Evolutionary conservation across 108 stramenopile species (phyloP).

Genomic region (Skeletonema potamos): DNA sequence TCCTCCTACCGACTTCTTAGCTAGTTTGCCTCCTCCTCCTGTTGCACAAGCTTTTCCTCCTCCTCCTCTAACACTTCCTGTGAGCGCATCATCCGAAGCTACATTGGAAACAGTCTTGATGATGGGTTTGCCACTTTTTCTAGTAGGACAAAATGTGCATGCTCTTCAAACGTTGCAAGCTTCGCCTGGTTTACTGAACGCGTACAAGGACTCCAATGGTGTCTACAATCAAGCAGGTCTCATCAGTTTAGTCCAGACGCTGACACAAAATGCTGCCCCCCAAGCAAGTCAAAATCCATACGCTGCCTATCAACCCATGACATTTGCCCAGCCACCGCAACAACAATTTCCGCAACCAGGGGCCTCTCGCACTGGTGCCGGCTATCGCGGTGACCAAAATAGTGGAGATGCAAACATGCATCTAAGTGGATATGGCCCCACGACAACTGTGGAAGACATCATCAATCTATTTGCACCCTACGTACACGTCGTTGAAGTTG

Average conservation of each 20-base stretch:
- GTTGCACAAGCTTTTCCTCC: conserved; percentile 11
- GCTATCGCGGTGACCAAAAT: conserved; percentile 61
- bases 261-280: conserved; percentile 54
- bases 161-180: conserved; percentile 81
- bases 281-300: conserved; percentile 25
- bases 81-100: conserved; percentile 27
- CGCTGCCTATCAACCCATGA: conserved; percentile 30
- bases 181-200: conserved; percentile 66
- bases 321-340: conserved; percentile 26
- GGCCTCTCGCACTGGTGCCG: conserved; percentile 8
- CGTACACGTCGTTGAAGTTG: conserved; percentile 81
- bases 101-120: conserved; percentile 36
- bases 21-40: neutral
- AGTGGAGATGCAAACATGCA: conserved; percentile 80
- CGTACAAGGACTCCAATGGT: conserved; percentile 76
- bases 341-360: conserved; percentile 9
- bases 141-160: conserved; percentile 76
- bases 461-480: conserved; percentile 77
- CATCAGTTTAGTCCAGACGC: conserved; percentile 74
- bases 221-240: conserved; percentile 76
- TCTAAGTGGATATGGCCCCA: conserved; percentile 84
- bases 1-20: conserved; percentile 22
- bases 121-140: conserved; percentile 52
- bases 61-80: neutral
- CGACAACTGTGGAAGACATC: conserved; percentile 73